Evolutionary conservation across 495 filamentous ascomycete genomes (phyloP).

Genomic region (Neurospora tetraspora): DNA sequence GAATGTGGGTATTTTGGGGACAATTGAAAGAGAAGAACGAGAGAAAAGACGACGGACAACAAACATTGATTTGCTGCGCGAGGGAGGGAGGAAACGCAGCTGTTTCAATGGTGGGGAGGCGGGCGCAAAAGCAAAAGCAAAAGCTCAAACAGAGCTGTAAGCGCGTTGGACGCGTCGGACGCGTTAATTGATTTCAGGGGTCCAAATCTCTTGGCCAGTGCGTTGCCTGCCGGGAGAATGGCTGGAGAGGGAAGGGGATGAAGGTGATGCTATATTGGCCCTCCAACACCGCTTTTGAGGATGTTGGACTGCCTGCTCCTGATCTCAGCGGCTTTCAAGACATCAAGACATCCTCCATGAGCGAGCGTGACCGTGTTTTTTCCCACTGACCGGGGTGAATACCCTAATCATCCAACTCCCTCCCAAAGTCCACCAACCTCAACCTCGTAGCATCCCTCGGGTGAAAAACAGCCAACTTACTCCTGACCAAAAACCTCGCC

Average conservation of each 20-base stretch:
- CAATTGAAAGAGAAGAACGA: neutral
- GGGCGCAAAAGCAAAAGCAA: neutral
- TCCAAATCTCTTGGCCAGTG: neutral
- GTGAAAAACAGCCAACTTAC: constrained; percentile 79
- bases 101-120: neutral
- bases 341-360: no score
- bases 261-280: neutral
- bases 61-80: neutral
- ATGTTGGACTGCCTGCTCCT: no score
- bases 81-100: neutral
- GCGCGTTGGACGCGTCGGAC: neutral
- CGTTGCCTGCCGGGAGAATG: neutral
- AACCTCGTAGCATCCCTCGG: constrained; percentile 68
- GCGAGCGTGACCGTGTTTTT: no score
- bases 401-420: constrained; percentile 57
- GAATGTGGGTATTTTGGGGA: no score
- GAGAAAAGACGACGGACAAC: neutral
- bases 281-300: neutral
- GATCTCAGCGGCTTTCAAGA: no score
- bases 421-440: constrained; percentile 75
- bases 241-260: neutral
- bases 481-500: constrained; percentile 71
- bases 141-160: neutral
- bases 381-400: no score
- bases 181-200: neutral